Base-by-base conservation (phyloP, 1,284 basidiomycete species). In the Trichosporon sp. region DNA sequence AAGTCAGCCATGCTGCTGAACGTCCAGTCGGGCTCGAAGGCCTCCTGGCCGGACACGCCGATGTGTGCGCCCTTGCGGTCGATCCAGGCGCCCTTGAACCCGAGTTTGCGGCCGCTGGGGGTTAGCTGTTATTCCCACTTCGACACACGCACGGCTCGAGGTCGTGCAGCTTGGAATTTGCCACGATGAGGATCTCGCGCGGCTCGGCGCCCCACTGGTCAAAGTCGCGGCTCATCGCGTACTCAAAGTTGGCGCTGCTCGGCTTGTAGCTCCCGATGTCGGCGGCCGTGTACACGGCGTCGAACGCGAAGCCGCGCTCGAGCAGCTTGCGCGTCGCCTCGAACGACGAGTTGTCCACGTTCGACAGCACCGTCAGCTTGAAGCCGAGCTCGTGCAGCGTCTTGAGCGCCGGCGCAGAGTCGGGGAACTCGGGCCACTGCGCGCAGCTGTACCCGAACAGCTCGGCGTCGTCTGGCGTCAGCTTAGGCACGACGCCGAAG, bases 181-280 rank as follows among this genome's bases (percentile, higher is more conserved):
- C 79, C 2, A 78, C 78, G 38, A 70, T 63, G 31, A 79, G 70
- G 15, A 79, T 75, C 34, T 79, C 72, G 21, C 70, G 65, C 13
- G 71, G 63, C 18, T 70, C 58, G 25, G 78, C 75, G 15, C 69
- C 74, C 58, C 74, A 76, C 27, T 75, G 68, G 27, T 75, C 65
- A n/a, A 75, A 65, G 51, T 78, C 64, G 29, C 69, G 38, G 23
- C 70, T 44, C 60, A 79, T 73, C 11, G 76, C 76, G 66, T 79
- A 76, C 12, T 75, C 68, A 56, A 80, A 79, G 73, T 79, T 79
- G 23, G 70, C 27, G 44, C 75, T n/a, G 69, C 44, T 74, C 70
- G 21, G 79, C 68, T 79, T 80, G 71, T 78, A 79, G 1, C 71
- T 72, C 12, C 77, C 77, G 67, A 80, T 77, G 47, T 79, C 72